phyloP scores from a whole-genome alignment of 495 filamentous ascomycete species.

The Trichoderma reesei region DNA sequence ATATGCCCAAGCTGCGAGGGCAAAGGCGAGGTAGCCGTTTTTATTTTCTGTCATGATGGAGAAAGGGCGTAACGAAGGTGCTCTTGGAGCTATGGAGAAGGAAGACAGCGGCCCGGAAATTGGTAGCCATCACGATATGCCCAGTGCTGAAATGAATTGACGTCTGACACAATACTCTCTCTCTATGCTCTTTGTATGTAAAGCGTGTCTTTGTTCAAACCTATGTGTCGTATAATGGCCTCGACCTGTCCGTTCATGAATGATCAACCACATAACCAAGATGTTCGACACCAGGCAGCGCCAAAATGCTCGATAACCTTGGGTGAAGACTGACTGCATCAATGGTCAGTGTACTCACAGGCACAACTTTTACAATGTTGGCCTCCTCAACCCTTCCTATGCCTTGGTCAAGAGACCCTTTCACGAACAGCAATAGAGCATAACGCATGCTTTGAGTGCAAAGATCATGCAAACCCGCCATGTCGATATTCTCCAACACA shows the following conservation, averaged over 20 bases:
- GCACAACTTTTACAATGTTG: too few relatives aligned
- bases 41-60: neutral
- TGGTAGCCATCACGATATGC: neutral
- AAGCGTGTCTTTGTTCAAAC: too few relatives aligned
- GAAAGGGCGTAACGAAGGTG: neutral
- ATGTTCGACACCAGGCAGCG: too few relatives aligned
- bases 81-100: neutral
- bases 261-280: too few relatives aligned
- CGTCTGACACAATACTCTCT: neutral
- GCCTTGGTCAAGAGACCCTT: neutral
- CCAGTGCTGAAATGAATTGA: conserved; percentile 1
- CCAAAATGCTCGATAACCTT: too few relatives aligned
- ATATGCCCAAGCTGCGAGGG: neutral
- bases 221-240: too few relatives aligned
- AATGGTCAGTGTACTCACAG: too few relatives aligned
- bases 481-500: neutral
- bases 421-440: neutral
- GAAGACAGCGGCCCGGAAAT: neutral
- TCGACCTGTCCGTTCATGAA: too few relatives aligned
- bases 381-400: too few relatives aligned
- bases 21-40: neutral
- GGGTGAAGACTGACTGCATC: too few relatives aligned
- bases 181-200: neutral
- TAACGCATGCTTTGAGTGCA: neutral
- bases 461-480: neutral